Percentiles rank a stretch among this genome's conserved stretches.
Conservation (phyloP, 331 rosid species). For the Malus hybrid region DNA sequence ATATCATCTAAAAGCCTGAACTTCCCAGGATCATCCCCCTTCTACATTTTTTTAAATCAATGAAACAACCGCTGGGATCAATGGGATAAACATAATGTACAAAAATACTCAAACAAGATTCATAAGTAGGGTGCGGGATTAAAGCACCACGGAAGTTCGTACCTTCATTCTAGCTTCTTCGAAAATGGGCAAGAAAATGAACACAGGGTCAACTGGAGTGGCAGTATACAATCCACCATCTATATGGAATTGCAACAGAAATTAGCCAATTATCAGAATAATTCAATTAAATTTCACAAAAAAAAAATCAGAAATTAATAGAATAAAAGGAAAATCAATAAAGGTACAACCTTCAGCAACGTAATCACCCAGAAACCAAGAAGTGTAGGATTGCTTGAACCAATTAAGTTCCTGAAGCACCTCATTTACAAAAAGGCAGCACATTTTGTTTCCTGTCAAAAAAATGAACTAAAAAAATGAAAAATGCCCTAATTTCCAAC, state of each 20-base stretch:
- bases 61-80: slow-evolving; percentile 3
- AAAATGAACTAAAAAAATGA: background rate
- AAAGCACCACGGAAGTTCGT: background rate
- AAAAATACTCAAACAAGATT: background rate
- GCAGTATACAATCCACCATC: slow-evolving; percentile 78
- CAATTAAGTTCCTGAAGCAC: slow-evolving; percentile 77
- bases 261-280: background rate
- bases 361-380: slow-evolving; percentile 95
- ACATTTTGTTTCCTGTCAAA: slow-evolving; percentile 52
- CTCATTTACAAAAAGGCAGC: slow-evolving; percentile 58
- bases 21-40: slow-evolving; percentile 73
- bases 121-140: background rate
- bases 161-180: slow-evolving; percentile 98
- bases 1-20: slow-evolving; percentile 91
- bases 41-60: slow-evolving; percentile 43
- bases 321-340: background rate
- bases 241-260: slow-evolving; percentile 9
- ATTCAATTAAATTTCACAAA: background rate
- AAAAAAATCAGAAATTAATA: background rate
- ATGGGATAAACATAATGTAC: background rate
- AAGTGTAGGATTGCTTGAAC: slow-evolving; percentile 79
- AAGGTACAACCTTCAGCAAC: slow-evolving; percentile 52
- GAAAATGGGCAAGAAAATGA: slow-evolving; percentile 70
- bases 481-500: background rate
- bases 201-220: slow-evolving; percentile 87